A percentile compares a stretch with the other conserved stretches of the same genome.
Conservation (phyloP, 2,329 filamentous ascomycete genomes). For the Trichophyton benhamiae region DNA sequence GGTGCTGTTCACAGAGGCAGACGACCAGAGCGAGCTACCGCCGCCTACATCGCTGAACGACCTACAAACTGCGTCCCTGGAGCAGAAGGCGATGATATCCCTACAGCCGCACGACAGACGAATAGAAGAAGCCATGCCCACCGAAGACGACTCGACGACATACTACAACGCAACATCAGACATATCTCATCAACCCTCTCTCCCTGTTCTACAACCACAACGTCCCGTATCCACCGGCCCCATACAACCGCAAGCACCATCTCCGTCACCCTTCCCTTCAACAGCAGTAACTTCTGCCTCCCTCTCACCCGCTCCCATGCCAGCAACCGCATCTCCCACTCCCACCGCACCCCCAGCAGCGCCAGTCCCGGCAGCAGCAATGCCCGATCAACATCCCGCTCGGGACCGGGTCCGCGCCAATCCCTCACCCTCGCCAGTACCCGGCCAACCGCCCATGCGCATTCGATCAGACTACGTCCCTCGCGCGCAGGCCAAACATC, state of each 20-base stretch:
- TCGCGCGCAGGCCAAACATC: constrained; percentile 59
- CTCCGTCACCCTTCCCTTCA: constrained; percentile 37
- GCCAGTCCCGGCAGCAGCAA: too few species aligned
- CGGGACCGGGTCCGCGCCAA: constrained; percentile 40
- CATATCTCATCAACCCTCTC: constrained; percentile 28
- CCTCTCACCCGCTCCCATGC: constrained; percentile 33
- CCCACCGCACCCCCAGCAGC: background rate
- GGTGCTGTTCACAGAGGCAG: constrained; percentile 77
- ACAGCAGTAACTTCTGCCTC: constrained; percentile 45
- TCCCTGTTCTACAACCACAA: constrained; percentile 29
- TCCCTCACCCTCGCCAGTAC: constrained; percentile 29
- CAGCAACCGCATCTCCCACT: constrained; percentile 67
- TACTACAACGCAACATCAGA: constrained; percentile 40
- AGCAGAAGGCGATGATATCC: constrained; percentile 86
- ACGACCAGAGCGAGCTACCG: constrained; percentile 75
- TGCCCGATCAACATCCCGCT: background rate
- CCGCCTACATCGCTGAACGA: constrained; percentile 83
- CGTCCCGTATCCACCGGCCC: constrained; percentile 40
- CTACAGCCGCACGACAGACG: constrained; percentile 63
- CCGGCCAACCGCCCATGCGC: constrained; percentile 53
- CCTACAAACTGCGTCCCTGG: constrained; percentile 82
- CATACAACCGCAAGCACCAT: background rate
- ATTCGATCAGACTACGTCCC: constrained; percentile 91
- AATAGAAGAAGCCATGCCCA: constrained; percentile 91
- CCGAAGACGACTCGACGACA: constrained; percentile 48